These are phyloP conservation scores for Ceratobasidium sp. DNA, from an alignment of 1,284 basidiomycete genomes.

Conservation along the genomic window DNA sequence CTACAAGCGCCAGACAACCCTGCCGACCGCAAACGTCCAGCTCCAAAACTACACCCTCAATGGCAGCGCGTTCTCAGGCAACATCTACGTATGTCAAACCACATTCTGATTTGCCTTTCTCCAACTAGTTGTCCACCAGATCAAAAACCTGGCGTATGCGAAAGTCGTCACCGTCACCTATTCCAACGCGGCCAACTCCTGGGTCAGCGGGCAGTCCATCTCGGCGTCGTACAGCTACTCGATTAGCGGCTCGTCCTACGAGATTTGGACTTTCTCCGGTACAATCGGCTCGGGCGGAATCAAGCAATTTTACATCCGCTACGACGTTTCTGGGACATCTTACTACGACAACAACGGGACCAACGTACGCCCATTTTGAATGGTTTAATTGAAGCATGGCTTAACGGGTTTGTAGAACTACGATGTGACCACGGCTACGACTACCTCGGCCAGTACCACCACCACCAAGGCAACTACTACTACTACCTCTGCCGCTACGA, in stretches of 20 bases:
- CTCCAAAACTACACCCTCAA: slow-evolving; percentile 37
- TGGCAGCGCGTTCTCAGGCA: slow-evolving; percentile 31
- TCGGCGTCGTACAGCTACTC: slow-evolving; percentile 34
- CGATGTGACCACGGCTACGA: slow-evolving; percentile 20
- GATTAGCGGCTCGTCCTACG: slow-evolving; percentile 39
- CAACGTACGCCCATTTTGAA: slow-evolving; percentile 2
- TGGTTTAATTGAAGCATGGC: not conserved
- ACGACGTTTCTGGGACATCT: slow-evolving; percentile 31
- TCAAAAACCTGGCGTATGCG: slow-evolving; percentile 32
- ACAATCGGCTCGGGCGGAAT: slow-evolving; percentile 41
- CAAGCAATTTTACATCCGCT: slow-evolving; percentile 43
- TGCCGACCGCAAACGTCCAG: slow-evolving; percentile 34
- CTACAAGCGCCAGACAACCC: slow-evolving; percentile 28
- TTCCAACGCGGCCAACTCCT: slow-evolving; percentile 40
- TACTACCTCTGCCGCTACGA: slow-evolving; percentile 2
- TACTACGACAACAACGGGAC: slow-evolving; percentile 40
- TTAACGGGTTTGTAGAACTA: slow-evolving; percentile 24
- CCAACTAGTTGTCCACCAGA: not conserved
- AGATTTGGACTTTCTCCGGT: slow-evolving; percentile 37
- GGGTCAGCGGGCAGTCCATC: slow-evolving; percentile 41
- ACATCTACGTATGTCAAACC: slow-evolving; percentile 29
- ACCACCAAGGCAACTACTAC: slow-evolving; percentile 19
- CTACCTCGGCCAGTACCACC: slow-evolving; percentile 16
- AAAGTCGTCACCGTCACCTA: slow-evolving; percentile 40
- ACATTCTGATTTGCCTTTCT: not conserved